These are phyloP conservation scores for Cercospora berteroae DNA, from an alignment of 2,329 filamentous ascomycete genomes.

Conservation along the genomic window DNA sequence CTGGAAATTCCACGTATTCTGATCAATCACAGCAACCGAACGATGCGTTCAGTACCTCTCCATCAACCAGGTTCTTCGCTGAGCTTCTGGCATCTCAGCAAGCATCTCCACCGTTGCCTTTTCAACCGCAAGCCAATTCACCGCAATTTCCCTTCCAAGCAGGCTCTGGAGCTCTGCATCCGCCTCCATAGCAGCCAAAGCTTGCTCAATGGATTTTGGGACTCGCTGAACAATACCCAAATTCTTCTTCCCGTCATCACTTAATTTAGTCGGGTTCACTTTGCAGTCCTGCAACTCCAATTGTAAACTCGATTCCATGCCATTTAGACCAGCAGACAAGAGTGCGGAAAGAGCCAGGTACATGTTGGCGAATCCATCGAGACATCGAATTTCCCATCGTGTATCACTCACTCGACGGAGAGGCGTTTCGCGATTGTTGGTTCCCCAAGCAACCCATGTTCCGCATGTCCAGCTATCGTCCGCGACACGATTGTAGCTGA, in stretches of 20 bases:
- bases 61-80: conserved; percentile 60
- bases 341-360: conserved; percentile 67
- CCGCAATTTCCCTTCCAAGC: conserved; percentile 11
- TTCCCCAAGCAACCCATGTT: conserved; percentile 76
- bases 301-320: conserved; percentile 48
- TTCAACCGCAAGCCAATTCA: conserved; percentile 49
- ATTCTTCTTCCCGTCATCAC: conserved; percentile 46
- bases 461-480: conserved; percentile 78
- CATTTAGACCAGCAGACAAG: conserved; percentile 58
- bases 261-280: conserved; percentile 55
- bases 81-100: conserved; percentile 47
- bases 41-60: conserved; percentile 57
- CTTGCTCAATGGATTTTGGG: conserved; percentile 55
- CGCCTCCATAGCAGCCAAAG: conserved; percentile 51
- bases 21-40: not conserved
- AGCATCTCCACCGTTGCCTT: conserved; percentile 56
- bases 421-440: conserved; percentile 74
- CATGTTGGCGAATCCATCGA: conserved; percentile 78
- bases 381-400: conserved; percentile 66
- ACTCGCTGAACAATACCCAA: conserved; percentile 57
- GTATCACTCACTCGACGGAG: conserved; percentile 59
- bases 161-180: conserved; percentile 1
- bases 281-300: conserved; percentile 56
- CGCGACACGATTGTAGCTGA: conserved; percentile 66
- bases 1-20: not conserved